These are phyloP conservation scores for Pelargonium hybrid DNA, from an alignment of 441 rosid species.

Conservation along the genomic window DNA sequence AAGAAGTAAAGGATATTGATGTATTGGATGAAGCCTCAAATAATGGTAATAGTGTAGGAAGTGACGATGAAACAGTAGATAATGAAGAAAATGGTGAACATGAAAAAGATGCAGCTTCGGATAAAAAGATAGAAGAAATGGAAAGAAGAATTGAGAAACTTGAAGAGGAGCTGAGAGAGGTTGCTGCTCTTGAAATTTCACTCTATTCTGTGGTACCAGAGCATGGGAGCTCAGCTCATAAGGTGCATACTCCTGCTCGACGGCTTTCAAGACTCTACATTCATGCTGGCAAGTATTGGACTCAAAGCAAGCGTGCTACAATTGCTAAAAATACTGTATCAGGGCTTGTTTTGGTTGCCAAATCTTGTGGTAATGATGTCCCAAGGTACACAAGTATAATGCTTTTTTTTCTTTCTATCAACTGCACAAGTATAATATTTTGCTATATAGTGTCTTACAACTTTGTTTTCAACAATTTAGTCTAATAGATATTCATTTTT, in stretches of 20 bases:
- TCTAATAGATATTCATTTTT: constrained; percentile 8
- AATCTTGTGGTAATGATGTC: constrained; percentile 94
- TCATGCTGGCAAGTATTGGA: constrained; percentile 52
- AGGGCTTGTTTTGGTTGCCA: constrained; percentile 68
- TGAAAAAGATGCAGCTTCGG: constrained; percentile 31
- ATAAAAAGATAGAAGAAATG: constrained; percentile 54
- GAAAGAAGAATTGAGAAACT: constrained; percentile 62
- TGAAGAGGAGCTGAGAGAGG: constrained; percentile 85
- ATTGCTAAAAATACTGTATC: constrained; percentile 79
- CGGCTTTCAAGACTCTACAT: constrained; percentile 86
- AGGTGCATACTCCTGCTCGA: constrained; percentile 94
- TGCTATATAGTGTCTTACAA: constrained; percentile 12
- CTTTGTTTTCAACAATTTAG: constrained; percentile 5
- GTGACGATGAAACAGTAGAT: constrained; percentile 37
- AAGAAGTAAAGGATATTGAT: constrained; percentile 29
- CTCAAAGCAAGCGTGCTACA: constrained; percentile 49
- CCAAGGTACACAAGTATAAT: constrained; percentile 48
- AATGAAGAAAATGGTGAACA: constrained; percentile 44
- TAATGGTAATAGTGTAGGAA: constrained; percentile 22
- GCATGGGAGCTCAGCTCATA: constrained; percentile 81
- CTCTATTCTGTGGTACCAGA: constrained; percentile 84
- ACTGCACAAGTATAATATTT: constrained; percentile 16
- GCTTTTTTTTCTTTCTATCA: not conserved
- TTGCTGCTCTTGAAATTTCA: constrained; percentile 85
- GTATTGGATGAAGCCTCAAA: constrained; percentile 24